Base-by-base conservation (phyloP, 2,329 filamentous ascomycete genomes). In the Penicillium olsonii region DNA sequence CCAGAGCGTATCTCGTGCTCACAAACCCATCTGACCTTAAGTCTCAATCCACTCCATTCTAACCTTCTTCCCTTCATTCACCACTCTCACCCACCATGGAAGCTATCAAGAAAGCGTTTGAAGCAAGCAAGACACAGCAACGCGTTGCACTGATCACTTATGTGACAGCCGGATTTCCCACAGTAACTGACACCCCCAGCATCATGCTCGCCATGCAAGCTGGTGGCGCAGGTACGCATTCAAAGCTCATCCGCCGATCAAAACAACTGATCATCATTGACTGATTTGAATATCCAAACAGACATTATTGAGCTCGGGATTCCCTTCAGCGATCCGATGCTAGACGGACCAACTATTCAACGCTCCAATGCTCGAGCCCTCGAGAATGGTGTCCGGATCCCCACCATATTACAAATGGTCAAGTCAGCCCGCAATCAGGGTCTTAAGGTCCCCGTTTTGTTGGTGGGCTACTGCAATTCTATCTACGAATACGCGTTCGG, bases 391-490 rank as follows among this genome's bases (percentile, higher is more conserved):
- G 88, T 96, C 55, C 94, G 85, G 10, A 87, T 95, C 53, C 75
- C 82, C 55, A 83, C 82, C 48, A 88, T 88, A 22, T 79, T 97
- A 37, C 80, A 87, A 61, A 94, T 96, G 81, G 86, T 96, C 53
- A 84, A 85, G 56, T 82, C 87, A 54, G 89, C 92, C 19, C 81
- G 92, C 61, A 78, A 79, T 54, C 80, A 78, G 53, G 92, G 92
- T 20, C 78, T 97, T 35, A 85, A 80, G 59, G 84, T 86, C 1
- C 94, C 92, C 0, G 85, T 97, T 20, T 74, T 97, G 65, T 82
- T 97, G 55, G 96, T 97, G 92, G 92, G 92, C 63, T 97, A 97
- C 80, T 97, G 95, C 76, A 97, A 97, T 75, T 92, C 92, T 1
- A 79, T 97, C 44, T 78, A 10, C 20, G n/a, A 29, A 10, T 29